A percentile compares a stretch with the other conserved stretches of the same genome.
These are phyloP conservation scores for Trametes hirsuta DNA, from an alignment of 1,284 basidiomycete species.

Conservation along the genomic window DNA sequence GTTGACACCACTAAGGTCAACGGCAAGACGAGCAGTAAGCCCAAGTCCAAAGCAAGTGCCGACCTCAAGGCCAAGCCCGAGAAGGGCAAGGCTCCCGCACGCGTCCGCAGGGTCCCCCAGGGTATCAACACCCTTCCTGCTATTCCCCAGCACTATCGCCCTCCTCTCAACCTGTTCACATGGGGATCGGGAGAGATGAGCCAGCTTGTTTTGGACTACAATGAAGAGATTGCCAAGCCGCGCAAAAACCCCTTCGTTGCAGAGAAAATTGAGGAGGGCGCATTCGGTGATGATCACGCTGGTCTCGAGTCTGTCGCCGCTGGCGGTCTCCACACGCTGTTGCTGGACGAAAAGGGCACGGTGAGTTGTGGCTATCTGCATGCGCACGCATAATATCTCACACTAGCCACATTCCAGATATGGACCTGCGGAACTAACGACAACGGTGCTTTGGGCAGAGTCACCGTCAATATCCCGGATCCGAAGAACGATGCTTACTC, in stretches of 20 bases:
- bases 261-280: constrained; percentile 61
- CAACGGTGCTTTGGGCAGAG: constrained; percentile 87
- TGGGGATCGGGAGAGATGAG: constrained; percentile 90
- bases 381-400: background rate
- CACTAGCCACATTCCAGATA: constrained; percentile 47
- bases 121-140: constrained; percentile 23
- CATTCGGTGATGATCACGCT: constrained; percentile 67
- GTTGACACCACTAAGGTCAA: constrained; percentile 17
- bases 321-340: constrained; percentile 86
- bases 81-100: constrained; percentile 21
- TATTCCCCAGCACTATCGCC: constrained; percentile 24
- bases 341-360: constrained; percentile 83
- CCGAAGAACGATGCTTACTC: constrained; percentile 60
- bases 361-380: constrained; percentile 50
- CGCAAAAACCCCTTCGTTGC: constrained; percentile 70
- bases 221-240: constrained; percentile 74
- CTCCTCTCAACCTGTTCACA: constrained; percentile 56
- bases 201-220: constrained; percentile 79
- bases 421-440: constrained; percentile 94
- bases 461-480: constrained; percentile 73
- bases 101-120: constrained; percentile 19
- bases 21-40: constrained; percentile 13
- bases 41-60: constrained; percentile 8
- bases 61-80: constrained; percentile 17
- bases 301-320: constrained; percentile 79